Evolutionary conservation across 768 basidiomycete genomes (phyloP), one percentile per base, ranked within the genome.

Genomic region (Suillus subaureus): DNA sequence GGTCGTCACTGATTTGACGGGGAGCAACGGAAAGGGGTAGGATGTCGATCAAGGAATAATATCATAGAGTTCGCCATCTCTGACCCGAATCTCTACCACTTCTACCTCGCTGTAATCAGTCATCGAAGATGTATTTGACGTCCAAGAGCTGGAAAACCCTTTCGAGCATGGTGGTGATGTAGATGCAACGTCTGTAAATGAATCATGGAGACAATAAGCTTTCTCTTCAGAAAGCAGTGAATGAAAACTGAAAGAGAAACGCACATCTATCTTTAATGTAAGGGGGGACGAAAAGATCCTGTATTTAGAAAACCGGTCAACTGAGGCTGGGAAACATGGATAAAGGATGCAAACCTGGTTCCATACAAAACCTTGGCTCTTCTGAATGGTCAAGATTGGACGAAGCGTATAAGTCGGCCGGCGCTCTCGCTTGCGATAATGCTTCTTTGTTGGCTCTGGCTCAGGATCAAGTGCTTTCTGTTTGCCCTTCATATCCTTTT

Each of bases 201-300:
- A 35, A 61, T 55, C 39, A 15, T 40, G 11, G 47, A 68, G 55
- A 65, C 31, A 63, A 51, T 51, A 45, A 63, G 67, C 65, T 39
- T 68, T 42, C 55, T 42, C 23, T 56, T 7, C 42, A 67, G 63
- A 75, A 70, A 56, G 62, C 61, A 66, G 66, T 64, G 68, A 33
- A 68, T 26, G 66, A 21, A 67, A 54, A 56, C 65, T 68, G 73
- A 52, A 68, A 73, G 70, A 62, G 65, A 49, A 57, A 87, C 92
- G 78, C 76, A 94, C 93, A 94, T 85, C 93, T 81, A 74, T 94
- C 93, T 77, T 94, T 94, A 80, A 93, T 92, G 71, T 94, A 94
- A 6, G 93, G 90, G 23, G 93, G 93, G 18, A 94, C 88, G 70
- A 94, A 94, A 23, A 94, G 82, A 69, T 94, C 93, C 92, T 94